Conservation (phyloP, 441 rosid species). For the Eutrema salsugineum region DNA sequence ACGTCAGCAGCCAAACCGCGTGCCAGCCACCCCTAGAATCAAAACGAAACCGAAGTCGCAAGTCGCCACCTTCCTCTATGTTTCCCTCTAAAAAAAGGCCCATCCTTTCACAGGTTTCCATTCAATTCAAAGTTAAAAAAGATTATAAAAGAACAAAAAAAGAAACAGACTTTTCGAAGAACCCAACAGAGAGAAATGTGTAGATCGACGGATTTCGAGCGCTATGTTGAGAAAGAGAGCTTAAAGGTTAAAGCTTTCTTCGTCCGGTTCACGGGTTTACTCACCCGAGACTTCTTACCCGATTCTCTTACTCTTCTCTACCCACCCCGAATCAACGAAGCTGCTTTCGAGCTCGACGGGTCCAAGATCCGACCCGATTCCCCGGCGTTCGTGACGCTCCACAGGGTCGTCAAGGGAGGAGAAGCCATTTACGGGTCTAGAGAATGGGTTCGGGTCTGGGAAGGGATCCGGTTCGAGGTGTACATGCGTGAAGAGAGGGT, state of each 20-base stretch:
- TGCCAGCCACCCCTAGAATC: slow-evolving; percentile 48
- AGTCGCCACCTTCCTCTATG: background rate
- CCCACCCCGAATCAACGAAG: slow-evolving; percentile 52
- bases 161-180: background rate
- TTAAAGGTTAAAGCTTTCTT: slow-evolving; percentile 59
- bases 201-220: slow-evolving; percentile 40
- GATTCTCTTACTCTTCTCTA: slow-evolving; percentile 70
- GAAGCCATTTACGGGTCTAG: slow-evolving; percentile 58
- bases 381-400: slow-evolving; percentile 55
- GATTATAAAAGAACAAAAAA: background rate
- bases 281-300: slow-evolving; percentile 25
- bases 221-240: slow-evolving; percentile 12
- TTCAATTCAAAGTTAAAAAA: background rate
- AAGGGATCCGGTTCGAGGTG: slow-evolving; percentile 69
- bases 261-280: slow-evolving; percentile 44
- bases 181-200: slow-evolving; percentile 42
- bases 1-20: slow-evolving; percentile 39
- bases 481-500: slow-evolving; percentile 56
- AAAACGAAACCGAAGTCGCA: slow-evolving; percentile 18
- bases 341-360: slow-evolving; percentile 51
- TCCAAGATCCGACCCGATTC: slow-evolving; percentile 53
- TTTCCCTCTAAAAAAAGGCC: slow-evolving; percentile 11
- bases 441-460: slow-evolving; percentile 49
- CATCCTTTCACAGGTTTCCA: background rate
- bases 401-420: slow-evolving; percentile 42